Evolutionary conservation across 106 monocot species (phyloP), one percentile per base, ranked within the genome.

Genomic region (Acorus calamus): DNA sequence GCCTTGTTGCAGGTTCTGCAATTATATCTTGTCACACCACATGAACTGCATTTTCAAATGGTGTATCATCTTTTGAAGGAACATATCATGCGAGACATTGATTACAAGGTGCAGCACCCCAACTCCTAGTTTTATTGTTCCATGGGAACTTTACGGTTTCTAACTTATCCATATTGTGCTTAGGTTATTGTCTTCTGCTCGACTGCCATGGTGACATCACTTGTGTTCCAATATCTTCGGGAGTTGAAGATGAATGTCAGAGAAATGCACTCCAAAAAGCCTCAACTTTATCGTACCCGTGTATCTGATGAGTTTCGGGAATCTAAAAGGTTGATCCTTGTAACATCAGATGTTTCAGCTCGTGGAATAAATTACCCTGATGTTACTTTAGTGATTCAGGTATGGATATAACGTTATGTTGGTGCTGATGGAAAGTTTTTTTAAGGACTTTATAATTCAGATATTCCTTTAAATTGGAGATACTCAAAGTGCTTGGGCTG

Each of bases 371-470:
- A 98, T 71, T 98, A 92, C 79, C 96, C 96, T 71, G 91, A 85
- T 79, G 96, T 98, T 55, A 98, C 91, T 53, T 74, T 98, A 11
- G 96, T 98, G 56, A 69, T 98, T 69, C 96, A 98, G 91, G 96
- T 98, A 76, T 64, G 6, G 9, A 11, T 4, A 11, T 60, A 8
- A 44, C 49, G 3, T 7, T 47, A 12, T 61, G 42, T 47, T 47
- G 46, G 47, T 47, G 47, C 47, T 62, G 12, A 14, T 49, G 48
- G 28, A 28, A 28, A 28, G 28, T 0, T 28, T 28, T 28, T 28
- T 28, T 28, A 28, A 28, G 28, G 28, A 28, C 28, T 28, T 28
- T 28, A 28, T 28, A 28, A 28, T 28, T 28, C 28, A 28, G 28
- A 28, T 28, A 28, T 28, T 28, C 28, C 28, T 28, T 28, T 28